Percentiles rank a stretch among this genome's conserved stretches.
These are phyloP conservation scores for Yamadazyma paraphyllophila DNA, from an alignment of 805 yeast species.

Conservation along the genomic window DNA sequence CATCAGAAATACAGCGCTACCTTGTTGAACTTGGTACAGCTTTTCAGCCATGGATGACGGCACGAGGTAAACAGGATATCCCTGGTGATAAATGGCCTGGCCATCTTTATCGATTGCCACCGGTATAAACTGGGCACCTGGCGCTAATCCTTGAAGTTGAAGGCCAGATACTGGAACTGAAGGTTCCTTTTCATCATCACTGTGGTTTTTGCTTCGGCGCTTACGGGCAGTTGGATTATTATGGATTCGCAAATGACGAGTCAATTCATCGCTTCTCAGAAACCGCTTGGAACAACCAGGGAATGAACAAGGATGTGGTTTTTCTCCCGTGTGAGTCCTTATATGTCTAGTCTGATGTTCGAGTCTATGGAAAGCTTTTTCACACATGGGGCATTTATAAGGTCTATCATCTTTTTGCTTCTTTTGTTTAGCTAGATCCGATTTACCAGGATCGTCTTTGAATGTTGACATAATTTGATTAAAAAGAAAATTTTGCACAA, in stretches of 20 bases:
- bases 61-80: conserved; percentile 38
- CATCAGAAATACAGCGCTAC: conserved; percentile 10
- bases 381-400: conserved; percentile 80
- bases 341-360: conserved; percentile 93
- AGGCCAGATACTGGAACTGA: not conserved
- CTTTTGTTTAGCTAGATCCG: conserved; percentile 6
- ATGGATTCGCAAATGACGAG: conserved; percentile 83
- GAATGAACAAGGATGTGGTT: conserved; percentile 80
- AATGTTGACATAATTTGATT: not conserved
- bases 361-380: conserved; percentile 80
- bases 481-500: conserved; percentile 1
- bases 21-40: conserved; percentile 6
- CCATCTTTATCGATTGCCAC: conserved; percentile 32
- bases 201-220: conserved; percentile 28
- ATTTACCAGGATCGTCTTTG: conserved; percentile 1
- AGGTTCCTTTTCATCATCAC: conserved; percentile 10
- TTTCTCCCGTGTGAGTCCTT: conserved; percentile 91
- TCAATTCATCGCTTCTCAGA: conserved; percentile 79
- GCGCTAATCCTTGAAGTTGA: conserved; percentile 5
- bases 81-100: conserved; percentile 28
- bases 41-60: not conserved
- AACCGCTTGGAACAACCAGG: conserved; percentile 84
- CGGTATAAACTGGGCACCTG: conserved; percentile 19
- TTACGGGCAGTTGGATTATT: conserved; percentile 51
- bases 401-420: conserved; percentile 51